Conservation (phyloP, 805 yeast species). For the Jamesozyma jinghongensis region DNA sequence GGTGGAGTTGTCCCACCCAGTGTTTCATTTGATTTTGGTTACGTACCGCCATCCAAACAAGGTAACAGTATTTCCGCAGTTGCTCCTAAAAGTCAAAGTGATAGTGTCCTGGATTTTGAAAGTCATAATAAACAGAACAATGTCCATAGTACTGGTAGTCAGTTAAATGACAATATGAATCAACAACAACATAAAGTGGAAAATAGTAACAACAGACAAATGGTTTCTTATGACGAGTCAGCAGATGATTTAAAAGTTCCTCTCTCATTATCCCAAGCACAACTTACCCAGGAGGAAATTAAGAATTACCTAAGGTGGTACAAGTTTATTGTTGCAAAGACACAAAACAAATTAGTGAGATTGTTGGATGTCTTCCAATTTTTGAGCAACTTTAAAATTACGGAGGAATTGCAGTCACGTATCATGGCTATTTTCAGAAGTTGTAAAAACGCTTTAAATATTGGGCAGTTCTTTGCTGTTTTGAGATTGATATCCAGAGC, state of each 20-base stretch:
- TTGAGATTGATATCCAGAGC: slow-evolving; percentile 72
- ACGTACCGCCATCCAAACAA: not conserved
- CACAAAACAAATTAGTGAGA: slow-evolving; percentile 55
- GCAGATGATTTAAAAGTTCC: slow-evolving; percentile 42
- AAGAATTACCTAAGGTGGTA: slow-evolving; percentile 91
- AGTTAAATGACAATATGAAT: not conserved
- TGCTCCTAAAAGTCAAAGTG: slow-evolving; percentile 7
- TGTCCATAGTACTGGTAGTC: not conserved
- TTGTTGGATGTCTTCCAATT: slow-evolving; percentile 73
- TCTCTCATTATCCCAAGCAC: slow-evolving; percentile 53
- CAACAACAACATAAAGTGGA: not conserved
- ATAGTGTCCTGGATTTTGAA: slow-evolving; percentile 2
- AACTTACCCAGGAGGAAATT: slow-evolving; percentile 67
- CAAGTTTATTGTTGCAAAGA: slow-evolving; percentile 67
- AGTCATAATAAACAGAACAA: not conserved
- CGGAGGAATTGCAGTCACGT: slow-evolving; percentile 40
- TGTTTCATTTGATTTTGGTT: slow-evolving; percentile 40
- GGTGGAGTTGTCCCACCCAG: slow-evolving; percentile 33
- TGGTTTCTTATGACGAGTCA: slow-evolving; percentile 16
- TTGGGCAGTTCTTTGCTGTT: slow-evolving; percentile 86
- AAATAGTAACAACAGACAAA: not conserved
- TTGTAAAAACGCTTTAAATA: slow-evolving; percentile 52
- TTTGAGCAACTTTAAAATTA: slow-evolving; percentile 63
- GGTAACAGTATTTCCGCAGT: not conserved
- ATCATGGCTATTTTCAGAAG: slow-evolving; percentile 44